These are phyloP conservation scores for Vigna nakashimae DNA, from an alignment of 306 rosid species.

Conservation along the genomic window DNA sequence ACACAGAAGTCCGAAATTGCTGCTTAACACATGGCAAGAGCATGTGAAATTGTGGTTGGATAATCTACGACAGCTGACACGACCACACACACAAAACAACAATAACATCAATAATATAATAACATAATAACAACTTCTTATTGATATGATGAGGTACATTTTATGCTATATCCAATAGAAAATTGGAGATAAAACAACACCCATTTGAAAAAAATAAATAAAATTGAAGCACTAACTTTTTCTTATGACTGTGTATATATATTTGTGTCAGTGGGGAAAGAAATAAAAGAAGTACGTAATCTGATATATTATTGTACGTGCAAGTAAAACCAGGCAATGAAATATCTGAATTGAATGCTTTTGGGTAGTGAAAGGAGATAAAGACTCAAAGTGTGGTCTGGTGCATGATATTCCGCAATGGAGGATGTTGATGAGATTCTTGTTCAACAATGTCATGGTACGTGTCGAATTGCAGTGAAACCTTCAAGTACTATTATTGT, in stretches of 20 bases:
- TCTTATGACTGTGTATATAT: conserved; percentile 35
- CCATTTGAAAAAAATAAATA: conserved; percentile 23
- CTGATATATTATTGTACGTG: conserved; percentile 43
- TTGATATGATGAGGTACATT: conserved; percentile 43
- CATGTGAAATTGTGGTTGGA: conserved; percentile 37
- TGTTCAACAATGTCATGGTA: conserved; percentile 27
- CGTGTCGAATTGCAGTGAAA: conserved; percentile 39
- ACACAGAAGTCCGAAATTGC: conserved; percentile 12
- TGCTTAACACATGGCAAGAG: conserved; percentile 28
- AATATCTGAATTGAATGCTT: conserved; percentile 37
- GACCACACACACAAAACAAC: conserved; percentile 11
- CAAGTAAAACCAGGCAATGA: conserved; percentile 46
- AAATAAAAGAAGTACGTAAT: conserved; percentile 57
- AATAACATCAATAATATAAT: neutral
- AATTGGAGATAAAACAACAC: conserved; percentile 27
- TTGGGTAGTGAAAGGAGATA: conserved; percentile 46
- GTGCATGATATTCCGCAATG: neutral
- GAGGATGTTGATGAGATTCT: conserved; percentile 36
- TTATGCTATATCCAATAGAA: conserved; percentile 33
- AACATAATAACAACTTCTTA: conserved; percentile 28
- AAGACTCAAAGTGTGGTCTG: conserved; percentile 9
- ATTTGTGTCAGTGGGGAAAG: conserved; percentile 56
- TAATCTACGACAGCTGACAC: conserved; percentile 45
- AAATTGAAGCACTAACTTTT: conserved; percentile 41
- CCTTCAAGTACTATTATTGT: neutral